phyloP scores from a whole-genome alignment of 78 protist genomes.

The Pigoraptor vietnamica region DNA sequence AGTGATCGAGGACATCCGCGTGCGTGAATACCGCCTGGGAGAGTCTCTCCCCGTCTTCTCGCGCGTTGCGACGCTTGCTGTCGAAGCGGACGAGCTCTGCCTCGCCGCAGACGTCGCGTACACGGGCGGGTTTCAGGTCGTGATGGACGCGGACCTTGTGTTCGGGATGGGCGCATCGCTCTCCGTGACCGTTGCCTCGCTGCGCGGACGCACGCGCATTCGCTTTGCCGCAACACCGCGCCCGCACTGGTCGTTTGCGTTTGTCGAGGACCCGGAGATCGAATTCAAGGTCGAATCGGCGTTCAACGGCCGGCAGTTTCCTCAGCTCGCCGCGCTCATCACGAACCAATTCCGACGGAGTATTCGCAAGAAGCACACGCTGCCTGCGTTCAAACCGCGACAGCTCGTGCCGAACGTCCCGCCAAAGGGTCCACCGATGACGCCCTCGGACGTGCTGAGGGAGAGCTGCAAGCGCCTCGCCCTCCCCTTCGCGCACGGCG shows the following conservation, averaged over 20 bases:
- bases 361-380: neutral
- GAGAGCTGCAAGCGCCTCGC: neutral
- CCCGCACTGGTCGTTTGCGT: neutral
- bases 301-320: neutral
- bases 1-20: neutral
- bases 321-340: neutral
- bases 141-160: neutral
- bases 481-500: neutral
- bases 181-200: neutral
- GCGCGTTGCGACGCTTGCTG: neutral
- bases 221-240: neutral
- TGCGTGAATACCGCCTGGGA: neutral
- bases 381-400: neutral
- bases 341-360: neutral
- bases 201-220: neutral
- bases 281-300: neutral
- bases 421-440: neutral
- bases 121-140: neutral
- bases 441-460: neutral
- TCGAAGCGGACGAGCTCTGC: neutral
- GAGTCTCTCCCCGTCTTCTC: neutral
- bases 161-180: neutral
- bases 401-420: neutral
- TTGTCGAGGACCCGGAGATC: neutral
- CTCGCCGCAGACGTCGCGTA: neutral